Conservation (phyloP, 2,329 filamentous ascomycete genomes). For the Talaromyces funiculosus region DNA sequence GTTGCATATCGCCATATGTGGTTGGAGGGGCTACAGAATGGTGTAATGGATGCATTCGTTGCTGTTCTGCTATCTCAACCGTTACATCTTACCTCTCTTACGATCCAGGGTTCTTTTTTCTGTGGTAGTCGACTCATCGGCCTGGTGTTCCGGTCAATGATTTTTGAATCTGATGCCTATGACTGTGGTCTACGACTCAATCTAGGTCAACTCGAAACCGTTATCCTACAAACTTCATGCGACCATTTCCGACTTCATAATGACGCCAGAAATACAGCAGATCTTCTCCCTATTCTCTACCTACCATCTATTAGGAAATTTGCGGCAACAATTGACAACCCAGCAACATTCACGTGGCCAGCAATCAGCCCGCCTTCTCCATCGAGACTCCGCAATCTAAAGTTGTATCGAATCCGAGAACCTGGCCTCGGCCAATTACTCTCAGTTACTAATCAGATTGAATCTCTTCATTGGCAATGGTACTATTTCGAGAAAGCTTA, state of each 20-base stretch:
- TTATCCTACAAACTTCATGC: not conserved
- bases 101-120: not conserved
- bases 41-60: conserved; percentile 4
- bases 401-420: not conserved
- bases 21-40: not conserved
- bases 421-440: too few relatives aligned
- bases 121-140: not conserved
- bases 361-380: not conserved
- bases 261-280: not conserved
- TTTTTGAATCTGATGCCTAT: not conserved
- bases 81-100: not conserved
- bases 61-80: conserved; percentile 3
- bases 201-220: not conserved
- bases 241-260: not conserved
- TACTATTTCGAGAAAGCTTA: too few relatives aligned
- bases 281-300: not conserved
- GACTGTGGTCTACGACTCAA: not conserved
- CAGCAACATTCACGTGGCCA: not conserved
- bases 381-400: not conserved
- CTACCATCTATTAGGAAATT: not conserved
- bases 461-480: too few relatives aligned
- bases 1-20: not conserved
- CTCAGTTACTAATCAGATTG: too few relatives aligned
- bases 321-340: not conserved
- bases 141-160: not conserved